phyloP scores from a whole-genome alignment of 148 eudicot species.

The Beta vulgaris region DNA sequence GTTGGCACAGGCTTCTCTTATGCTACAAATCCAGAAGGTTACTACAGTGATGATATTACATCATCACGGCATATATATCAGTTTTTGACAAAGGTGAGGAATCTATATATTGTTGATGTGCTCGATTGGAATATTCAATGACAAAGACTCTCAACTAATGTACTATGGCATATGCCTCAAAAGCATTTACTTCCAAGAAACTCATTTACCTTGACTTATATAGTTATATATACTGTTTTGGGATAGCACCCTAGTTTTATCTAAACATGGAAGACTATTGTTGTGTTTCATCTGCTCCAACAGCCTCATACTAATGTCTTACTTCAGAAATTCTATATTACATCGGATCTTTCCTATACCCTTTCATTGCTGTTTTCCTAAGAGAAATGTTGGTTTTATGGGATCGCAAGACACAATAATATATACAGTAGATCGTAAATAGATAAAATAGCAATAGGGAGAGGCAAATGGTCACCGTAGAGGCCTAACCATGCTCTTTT shows the following conservation, averaged over 20 bases:
- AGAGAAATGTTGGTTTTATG: too few relatives aligned
- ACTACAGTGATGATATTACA: conserved; percentile 37
- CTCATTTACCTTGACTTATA: neutral
- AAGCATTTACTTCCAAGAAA: neutral
- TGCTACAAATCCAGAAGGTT: conserved; percentile 38
- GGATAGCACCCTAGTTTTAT: neutral
- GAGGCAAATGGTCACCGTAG: neutral
- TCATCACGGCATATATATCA: conserved; percentile 32
- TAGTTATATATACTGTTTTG: too few relatives aligned
- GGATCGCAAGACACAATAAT: too few relatives aligned
- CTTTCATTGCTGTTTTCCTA: too few relatives aligned
- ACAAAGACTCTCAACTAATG: neutral
- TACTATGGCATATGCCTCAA: neutral
- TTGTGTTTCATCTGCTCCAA: neutral
- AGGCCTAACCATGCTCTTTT: neutral
- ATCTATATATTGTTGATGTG: neutral
- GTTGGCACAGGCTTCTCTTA: conserved; percentile 81
- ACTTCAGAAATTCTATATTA: neutral
- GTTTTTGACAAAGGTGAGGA: conserved; percentile 54
- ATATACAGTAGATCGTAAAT: neutral
- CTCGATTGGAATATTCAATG: neutral
- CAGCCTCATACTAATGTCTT: neutral
- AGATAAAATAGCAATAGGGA: neutral
- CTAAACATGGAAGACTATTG: neutral
- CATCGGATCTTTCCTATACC: neutral